phyloP scores from a whole-genome alignment of 163 green algal genomes.

The Scenedesmus sp. region DNA sequence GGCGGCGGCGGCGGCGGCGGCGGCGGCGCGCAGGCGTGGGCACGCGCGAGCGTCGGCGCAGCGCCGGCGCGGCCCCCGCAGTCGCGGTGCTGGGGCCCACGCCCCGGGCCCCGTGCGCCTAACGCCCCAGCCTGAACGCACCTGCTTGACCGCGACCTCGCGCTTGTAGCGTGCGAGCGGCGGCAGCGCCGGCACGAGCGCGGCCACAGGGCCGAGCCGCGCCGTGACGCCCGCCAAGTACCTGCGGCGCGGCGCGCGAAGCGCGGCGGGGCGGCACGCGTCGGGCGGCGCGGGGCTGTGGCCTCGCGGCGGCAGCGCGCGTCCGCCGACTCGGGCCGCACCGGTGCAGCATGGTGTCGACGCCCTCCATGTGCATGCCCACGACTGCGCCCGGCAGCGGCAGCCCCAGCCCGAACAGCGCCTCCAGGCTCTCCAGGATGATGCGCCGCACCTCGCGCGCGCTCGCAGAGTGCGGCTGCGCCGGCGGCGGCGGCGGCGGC shows the following conservation, averaged over 20 bases:
- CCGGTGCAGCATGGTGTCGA: slow-evolving; percentile 38
- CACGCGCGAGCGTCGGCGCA: too few relatives aligned
- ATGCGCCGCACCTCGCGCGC: slow-evolving; percentile 45
- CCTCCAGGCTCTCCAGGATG: slow-evolving; percentile 42
- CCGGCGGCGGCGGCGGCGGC: too few relatives aligned
- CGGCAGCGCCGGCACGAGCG: slow-evolving; percentile 28
- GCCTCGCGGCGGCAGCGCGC: too few relatives aligned
- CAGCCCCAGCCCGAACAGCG: slow-evolving; percentile 43
- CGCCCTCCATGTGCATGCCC: slow-evolving; percentile 39
- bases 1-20: neutral
- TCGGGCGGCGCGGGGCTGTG: too few relatives aligned
- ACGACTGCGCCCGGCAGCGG: slow-evolving; percentile 29
- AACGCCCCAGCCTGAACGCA: neutral
- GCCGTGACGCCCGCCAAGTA: slow-evolving; percentile 18
- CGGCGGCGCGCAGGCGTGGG: too few relatives aligned
- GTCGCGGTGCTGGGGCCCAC: too few relatives aligned
- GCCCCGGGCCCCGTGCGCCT: too few relatives aligned
- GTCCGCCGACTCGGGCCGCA: too few relatives aligned
- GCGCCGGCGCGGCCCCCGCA: too few relatives aligned
- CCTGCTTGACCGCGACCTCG: slow-evolving; percentile 46
- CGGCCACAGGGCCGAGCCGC: slow-evolving; percentile 17
- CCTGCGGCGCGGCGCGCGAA: neutral
- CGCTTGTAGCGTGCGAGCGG: slow-evolving; percentile 41
- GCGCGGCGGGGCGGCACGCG: too few relatives aligned
- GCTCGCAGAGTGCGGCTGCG: slow-evolving; percentile 36